These are phyloP conservation scores for Aspergillus sparsus DNA, from an alignment of 495 filamentous ascomycete genomes.

Conservation along the genomic window DNA sequence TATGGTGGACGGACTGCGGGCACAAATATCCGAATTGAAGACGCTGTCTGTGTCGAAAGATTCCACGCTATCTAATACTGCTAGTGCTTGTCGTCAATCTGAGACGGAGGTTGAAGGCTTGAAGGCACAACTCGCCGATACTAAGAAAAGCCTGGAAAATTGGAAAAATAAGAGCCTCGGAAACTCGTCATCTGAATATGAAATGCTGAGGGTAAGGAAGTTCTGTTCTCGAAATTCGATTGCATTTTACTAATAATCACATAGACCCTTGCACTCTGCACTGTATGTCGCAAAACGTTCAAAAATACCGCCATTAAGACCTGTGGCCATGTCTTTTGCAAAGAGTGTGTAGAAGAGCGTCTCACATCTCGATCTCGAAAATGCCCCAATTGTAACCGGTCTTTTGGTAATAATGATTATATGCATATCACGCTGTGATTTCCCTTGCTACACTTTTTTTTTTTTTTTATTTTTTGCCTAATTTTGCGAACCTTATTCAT, in stretches of 20 bases:
- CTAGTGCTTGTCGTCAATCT: constrained; percentile 63
- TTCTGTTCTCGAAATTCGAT: neutral
- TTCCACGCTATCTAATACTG: constrained; percentile 49
- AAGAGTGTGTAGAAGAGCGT: constrained; percentile 81
- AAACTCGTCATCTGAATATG: constrained; percentile 78
- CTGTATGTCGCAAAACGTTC: constrained; percentile 84
- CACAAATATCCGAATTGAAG: constrained; percentile 74
- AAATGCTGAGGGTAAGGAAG: constrained; percentile 74
- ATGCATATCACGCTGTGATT: constrained; percentile 63
- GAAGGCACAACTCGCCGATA: constrained; percentile 69
- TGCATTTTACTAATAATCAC: constrained; percentile 38
- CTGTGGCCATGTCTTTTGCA: constrained; percentile 97
- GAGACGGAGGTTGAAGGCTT: constrained; percentile 75
- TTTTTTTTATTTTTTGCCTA: constrained; percentile 16
- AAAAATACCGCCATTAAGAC: constrained; percentile 91
- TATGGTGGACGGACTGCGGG: constrained; percentile 68
- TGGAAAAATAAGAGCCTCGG: constrained; percentile 80
- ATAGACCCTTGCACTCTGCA: constrained; percentile 84
- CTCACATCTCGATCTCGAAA: constrained; percentile 86
- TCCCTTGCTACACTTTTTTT: constrained; percentile 5
- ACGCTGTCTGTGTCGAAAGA: constrained; percentile 75
- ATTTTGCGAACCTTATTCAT: constrained; percentile 27
- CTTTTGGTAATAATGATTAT: constrained; percentile 85
- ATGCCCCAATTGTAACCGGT: constrained; percentile 87
- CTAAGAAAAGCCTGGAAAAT: constrained; percentile 73